These are phyloP conservation scores for Saksenaea vasiformis DNA, from an alignment of 371 early-diverging fungal genomes.

Conservation along the genomic window DNA sequence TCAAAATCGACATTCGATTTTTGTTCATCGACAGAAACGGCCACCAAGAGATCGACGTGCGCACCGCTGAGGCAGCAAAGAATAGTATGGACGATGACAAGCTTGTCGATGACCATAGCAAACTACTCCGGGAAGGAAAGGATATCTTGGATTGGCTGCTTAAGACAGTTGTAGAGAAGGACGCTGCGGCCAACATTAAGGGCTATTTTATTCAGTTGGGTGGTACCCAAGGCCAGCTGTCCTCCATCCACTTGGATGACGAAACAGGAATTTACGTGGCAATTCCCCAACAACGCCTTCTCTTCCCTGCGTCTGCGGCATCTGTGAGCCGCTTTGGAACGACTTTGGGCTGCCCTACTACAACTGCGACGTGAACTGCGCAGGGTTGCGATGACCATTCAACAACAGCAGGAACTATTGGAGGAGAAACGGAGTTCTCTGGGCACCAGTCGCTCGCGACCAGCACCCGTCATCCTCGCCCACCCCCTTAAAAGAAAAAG, in stretches of 20 bases:
- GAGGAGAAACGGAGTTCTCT: background rate
- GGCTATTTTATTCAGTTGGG: background rate
- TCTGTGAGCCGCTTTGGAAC: background rate
- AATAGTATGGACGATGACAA: background rate
- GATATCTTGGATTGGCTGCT: slow-evolving; percentile 9
- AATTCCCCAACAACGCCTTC: background rate
- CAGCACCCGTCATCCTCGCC: background rate
- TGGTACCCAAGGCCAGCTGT: slow-evolving; percentile 3
- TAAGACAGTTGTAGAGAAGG: background rate
- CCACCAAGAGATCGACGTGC: background rate
- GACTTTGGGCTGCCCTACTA: background rate
- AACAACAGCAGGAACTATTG: background rate
- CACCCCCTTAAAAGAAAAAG: background rate
- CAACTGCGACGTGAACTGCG: background rate
- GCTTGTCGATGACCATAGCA: background rate
- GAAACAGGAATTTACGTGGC: background rate
- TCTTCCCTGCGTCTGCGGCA: background rate
- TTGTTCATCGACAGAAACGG: background rate
- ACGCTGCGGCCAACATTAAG: background rate
- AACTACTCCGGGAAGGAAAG: slow-evolving; percentile 4
- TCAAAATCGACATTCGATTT: slow-evolving; percentile 10
- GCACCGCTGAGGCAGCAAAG: background rate
- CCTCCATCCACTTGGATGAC: slow-evolving; percentile 1
- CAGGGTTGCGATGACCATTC: background rate
- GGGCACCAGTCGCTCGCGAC: background rate